These are phyloP conservation scores for Tolypocladium tropicale DNA, from an alignment of 2,329 filamentous ascomycete species.

Conservation along the genomic window DNA sequence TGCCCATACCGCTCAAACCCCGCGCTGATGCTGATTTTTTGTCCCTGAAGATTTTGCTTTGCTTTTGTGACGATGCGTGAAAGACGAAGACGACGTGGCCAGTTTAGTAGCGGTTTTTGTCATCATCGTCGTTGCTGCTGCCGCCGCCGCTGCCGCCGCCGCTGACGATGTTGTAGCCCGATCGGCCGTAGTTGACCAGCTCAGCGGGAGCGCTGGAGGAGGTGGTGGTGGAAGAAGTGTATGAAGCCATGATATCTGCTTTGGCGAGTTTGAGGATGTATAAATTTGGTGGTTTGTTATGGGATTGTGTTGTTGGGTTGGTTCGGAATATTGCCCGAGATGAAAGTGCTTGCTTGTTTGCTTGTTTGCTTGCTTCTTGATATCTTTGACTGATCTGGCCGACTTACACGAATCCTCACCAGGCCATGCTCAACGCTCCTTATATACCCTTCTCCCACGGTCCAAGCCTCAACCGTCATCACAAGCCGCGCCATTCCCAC, in stretches of 20 bases:
- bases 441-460: not conserved
- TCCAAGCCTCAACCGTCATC: not conserved
- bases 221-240: constrained; percentile 12
- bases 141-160: constrained; percentile 7
- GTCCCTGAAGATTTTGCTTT: too few species aligned
- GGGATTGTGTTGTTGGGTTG: not conserved
- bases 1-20: not conserved
- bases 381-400: too few species aligned
- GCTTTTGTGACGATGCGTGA: not conserved
- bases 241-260: constrained; percentile 7
- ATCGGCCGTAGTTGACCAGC: constrained; percentile 28
- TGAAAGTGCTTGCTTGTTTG: not conserved
- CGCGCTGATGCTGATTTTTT: not conserved
- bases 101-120: not conserved
- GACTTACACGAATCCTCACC: not conserved
- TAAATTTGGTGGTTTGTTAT: constrained; percentile 4
- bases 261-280: not conserved
- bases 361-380: too few species aligned
- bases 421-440: not conserved
- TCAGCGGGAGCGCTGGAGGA: constrained; percentile 16
- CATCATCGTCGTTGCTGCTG: constrained; percentile 17
- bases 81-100: not conserved
- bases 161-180: constrained; percentile 31
- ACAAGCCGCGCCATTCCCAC: not conserved
- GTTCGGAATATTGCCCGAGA: not conserved